phyloP scores from a whole-genome alignment of 2,329 filamentous ascomycete species.

The Scedosporium aurantiacum region DNA sequence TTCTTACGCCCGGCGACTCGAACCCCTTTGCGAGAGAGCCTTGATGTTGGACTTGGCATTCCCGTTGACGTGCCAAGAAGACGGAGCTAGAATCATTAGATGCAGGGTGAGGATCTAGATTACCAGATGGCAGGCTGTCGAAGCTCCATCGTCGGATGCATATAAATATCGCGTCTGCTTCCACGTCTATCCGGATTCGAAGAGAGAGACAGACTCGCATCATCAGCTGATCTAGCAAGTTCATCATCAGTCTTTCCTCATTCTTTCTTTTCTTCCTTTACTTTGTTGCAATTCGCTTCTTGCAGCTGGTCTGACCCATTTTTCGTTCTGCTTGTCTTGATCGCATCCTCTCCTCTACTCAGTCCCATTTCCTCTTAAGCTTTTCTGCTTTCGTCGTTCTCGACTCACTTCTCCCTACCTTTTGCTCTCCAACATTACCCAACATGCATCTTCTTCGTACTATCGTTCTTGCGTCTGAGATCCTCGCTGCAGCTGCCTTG shows the following conservation, averaged over 20 bases:
- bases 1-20: not conserved
- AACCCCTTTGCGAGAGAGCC: not conserved
- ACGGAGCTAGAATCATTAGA: not conserved
- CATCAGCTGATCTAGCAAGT: not conserved
- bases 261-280: not conserved
- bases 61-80: not conserved
- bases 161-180: not conserved
- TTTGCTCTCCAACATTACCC: not conserved
- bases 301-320: slow-evolving; percentile 2
- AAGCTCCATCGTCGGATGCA: not conserved
- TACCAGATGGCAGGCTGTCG: not conserved
- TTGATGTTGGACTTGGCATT: not conserved
- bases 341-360: not conserved
- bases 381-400: not conserved
- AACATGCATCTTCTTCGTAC: not conserved
- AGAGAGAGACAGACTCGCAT: not conserved
- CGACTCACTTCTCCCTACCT: not conserved
- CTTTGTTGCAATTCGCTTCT: not conserved
- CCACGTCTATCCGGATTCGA: not conserved
- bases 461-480: not conserved
- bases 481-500: slow-evolving; percentile 1
- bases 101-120: not conserved
- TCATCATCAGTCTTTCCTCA: not conserved
- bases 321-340: not conserved
- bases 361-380: not conserved